phyloP scores from a whole-genome alignment of 2,329 filamentous ascomycete species.

The Macroventuria anomochaeta region DNA sequence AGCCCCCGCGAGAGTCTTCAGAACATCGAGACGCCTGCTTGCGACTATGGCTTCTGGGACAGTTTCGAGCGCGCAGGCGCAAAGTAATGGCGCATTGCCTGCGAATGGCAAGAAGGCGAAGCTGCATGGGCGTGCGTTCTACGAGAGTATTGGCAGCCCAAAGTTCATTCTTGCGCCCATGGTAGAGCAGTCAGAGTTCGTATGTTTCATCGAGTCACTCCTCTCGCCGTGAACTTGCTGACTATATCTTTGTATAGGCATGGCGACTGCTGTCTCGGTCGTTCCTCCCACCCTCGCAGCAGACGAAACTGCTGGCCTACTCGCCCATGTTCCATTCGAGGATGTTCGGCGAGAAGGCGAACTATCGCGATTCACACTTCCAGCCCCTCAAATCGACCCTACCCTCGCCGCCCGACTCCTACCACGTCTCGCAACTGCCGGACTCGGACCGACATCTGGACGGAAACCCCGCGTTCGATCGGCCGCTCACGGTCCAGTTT shows the following conservation, averaged over 20 bases:
- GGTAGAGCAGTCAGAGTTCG: conserved; percentile 98
- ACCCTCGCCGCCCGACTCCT: conserved; percentile 44
- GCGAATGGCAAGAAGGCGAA: conserved; percentile 55
- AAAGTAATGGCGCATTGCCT: conserved; percentile 18
- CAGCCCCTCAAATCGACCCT: conserved; percentile 64
- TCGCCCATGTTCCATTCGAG: conserved; percentile 96
- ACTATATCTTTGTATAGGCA: conserved; percentile 65
- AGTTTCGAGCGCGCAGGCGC: conserved; percentile 10
- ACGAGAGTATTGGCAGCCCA: conserved; percentile 91
- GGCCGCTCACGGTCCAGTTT: conserved; percentile 94
- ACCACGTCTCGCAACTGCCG: conserved; percentile 42
- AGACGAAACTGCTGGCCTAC: conserved; percentile 76
- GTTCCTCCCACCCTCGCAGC: conserved; percentile 71
- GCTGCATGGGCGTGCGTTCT: conserved; percentile 85
- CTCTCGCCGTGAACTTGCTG: conserved; percentile 5
- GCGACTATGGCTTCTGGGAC: conserved; percentile 28
- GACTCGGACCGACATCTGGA: conserved; percentile 64
- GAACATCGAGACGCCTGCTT: conserved; percentile 17
- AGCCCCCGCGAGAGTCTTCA: conserved; percentile 19
- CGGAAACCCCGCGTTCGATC: conserved; percentile 82
- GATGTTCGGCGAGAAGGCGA: conserved; percentile 77
- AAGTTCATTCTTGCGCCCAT: conserved; percentile 93
- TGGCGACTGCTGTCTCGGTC: conserved; percentile 97
- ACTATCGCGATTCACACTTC: conserved; percentile 82
- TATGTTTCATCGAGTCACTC: conserved; percentile 56